Evolutionary conservation across 2,329 filamentous ascomycete genomes (phyloP).

Genomic region (Cladophialophora psammophila): DNA sequence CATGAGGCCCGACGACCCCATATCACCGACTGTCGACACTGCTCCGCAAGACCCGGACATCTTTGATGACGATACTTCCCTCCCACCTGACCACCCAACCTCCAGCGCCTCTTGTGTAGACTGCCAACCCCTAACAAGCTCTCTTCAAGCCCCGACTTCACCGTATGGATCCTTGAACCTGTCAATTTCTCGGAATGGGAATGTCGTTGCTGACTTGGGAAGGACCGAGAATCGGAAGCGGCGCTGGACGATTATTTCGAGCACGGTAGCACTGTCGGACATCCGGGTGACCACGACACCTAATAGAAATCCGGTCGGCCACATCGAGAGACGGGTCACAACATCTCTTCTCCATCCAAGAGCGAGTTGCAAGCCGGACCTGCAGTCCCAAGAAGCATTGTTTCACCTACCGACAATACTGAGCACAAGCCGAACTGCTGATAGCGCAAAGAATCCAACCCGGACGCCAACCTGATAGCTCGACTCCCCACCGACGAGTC

Average conservation of each 20-base stretch:
- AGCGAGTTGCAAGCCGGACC: not conserved
- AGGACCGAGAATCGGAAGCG: constrained; percentile 1
- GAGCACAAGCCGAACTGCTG: not conserved
- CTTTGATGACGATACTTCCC: constrained; percentile 9
- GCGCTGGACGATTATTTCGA: constrained; percentile 3
- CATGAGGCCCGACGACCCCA: not conserved
- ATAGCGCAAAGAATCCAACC: not conserved
- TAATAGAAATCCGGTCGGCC: not conserved
- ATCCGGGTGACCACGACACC: not conserved
- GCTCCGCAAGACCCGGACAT: constrained; percentile 14
- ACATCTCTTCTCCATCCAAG: not conserved
- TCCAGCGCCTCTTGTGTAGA: not conserved
- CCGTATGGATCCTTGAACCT: not conserved
- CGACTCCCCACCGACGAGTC: not conserved
- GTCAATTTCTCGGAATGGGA: not conserved
- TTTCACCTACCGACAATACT: not conserved
- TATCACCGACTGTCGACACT: constrained; percentile 11
- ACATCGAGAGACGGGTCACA: not conserved
- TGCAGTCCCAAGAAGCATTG: not conserved
- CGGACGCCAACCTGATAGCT: not conserved
- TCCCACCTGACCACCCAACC: not conserved
- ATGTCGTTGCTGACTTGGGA: not conserved
- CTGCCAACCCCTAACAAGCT: not conserved
- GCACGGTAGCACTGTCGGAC: not conserved
- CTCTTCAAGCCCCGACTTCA: not conserved